phyloP scores from a whole-genome alignment of 441 rosid species.

The Capsella rubella region DNA sequence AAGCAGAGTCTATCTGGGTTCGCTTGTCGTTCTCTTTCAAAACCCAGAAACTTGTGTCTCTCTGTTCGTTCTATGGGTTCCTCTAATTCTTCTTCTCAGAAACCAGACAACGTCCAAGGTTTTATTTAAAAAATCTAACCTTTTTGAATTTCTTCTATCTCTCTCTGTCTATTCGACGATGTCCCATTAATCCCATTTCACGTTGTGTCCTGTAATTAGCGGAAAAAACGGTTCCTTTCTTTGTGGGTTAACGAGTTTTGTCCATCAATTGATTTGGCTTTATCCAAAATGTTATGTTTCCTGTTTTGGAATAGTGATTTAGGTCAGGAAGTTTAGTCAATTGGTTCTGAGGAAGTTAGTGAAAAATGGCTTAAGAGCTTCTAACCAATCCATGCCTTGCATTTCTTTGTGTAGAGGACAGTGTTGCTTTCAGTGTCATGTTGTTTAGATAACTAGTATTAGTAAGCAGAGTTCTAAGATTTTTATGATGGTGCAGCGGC shows the following conservation, averaged over 20 bases:
- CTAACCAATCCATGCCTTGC: no score
- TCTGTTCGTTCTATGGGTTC: constrained; percentile 75
- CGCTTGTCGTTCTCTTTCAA: constrained; percentile 37
- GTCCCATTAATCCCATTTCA: neutral
- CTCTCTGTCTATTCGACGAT: neutral
- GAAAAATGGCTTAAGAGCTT: neutral
- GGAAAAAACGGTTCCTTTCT: neutral
- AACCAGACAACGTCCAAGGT: constrained; percentile 57
- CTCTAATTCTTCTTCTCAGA: constrained; percentile 78
- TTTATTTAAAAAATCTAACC: neutral
- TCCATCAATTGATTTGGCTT: neutral
- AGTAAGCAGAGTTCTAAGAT: neutral
- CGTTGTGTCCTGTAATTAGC: neutral
- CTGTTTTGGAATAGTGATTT: neutral
- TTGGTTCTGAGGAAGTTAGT: constrained; percentile 3
- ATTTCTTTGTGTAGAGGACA: neutral
- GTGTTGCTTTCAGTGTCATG: neutral
- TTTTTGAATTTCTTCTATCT: neutral
- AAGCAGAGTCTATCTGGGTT: constrained; percentile 28
- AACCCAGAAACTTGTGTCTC: constrained; percentile 39
- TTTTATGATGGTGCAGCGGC: constrained; percentile 41
- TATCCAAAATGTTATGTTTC: neutral
- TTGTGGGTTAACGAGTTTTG: neutral
- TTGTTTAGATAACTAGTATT: neutral
- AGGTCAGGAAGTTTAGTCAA: neutral